Conservation (phyloP, 257 asterid species). For the Handroanthus guayacan region DNA sequence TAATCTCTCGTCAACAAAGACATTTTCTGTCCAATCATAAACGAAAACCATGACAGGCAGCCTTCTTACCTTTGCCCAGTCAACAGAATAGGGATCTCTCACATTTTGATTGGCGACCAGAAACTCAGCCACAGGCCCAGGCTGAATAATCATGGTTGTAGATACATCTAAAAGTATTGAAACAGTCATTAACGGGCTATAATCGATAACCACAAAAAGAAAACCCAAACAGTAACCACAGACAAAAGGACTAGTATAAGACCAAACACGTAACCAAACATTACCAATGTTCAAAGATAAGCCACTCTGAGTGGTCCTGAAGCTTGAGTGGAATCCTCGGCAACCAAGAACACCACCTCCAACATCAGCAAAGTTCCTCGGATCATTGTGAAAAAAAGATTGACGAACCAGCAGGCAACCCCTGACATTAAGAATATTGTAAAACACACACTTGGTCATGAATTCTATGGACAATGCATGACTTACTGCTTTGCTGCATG, state of each 20-base stretch:
- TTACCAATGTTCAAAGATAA: conserved; percentile 84
- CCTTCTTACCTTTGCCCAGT: conserved; percentile 74
- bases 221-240: background rate
- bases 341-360: conserved; percentile 96
- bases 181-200: conserved; percentile 10
- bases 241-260: background rate
- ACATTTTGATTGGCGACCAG: conserved; percentile 74
- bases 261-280: background rate
- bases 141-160: conserved; percentile 82
- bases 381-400: conserved; percentile 79
- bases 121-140: conserved; percentile 82
- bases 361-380: conserved; percentile 70
- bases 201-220: conserved; percentile 10
- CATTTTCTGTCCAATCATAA: background rate
- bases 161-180: conserved; percentile 65
- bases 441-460: conserved; percentile 2
- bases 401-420: conserved; percentile 89
- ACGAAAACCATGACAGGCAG: background rate
- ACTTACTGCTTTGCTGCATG: conserved; percentile 94
- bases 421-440: conserved; percentile 48
- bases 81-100: conserved; percentile 71
- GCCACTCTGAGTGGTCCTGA: conserved; percentile 84
- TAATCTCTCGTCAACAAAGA: background rate
- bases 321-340: conserved; percentile 89
- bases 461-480: background rate